phyloP scores from a whole-genome alignment of 331 rosid genomes.

The Quercus tomentella region DNA sequence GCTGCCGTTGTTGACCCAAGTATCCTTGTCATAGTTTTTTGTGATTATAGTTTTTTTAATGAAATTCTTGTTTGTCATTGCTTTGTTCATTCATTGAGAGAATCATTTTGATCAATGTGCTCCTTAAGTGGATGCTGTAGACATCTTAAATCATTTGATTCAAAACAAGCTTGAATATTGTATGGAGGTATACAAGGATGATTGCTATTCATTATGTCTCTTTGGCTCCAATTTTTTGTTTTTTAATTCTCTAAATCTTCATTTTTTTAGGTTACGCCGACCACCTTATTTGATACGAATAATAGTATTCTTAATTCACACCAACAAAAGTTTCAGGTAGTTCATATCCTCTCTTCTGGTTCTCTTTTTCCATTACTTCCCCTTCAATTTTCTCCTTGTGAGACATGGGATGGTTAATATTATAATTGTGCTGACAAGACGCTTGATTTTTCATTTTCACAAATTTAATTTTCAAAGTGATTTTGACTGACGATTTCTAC shows the following conservation, averaged over 20 bases:
- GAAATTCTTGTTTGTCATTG: slow-evolving; percentile 6
- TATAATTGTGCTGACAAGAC: no score
- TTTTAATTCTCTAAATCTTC: not conserved
- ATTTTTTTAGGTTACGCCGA: slow-evolving; percentile 20
- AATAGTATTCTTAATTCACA: slow-evolving; percentile 9
- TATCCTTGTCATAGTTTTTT: slow-evolving; percentile 41
- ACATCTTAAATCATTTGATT: slow-evolving; percentile 58
- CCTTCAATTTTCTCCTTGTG: not conserved
- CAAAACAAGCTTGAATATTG: slow-evolving; percentile 51
- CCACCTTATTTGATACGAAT: slow-evolving; percentile 5
- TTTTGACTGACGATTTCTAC: not conserved
- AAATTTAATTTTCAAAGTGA: not conserved
- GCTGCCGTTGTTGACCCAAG: slow-evolving; percentile 66
- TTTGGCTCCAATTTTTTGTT: not conserved
- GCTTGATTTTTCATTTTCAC: no score
- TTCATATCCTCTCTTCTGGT: not conserved
- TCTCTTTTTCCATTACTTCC: not conserved
- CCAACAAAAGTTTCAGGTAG: slow-evolving; percentile 27
- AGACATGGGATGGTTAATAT: no score
- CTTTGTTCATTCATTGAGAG: slow-evolving; percentile 5
- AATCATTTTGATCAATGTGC: slow-evolving; percentile 10
- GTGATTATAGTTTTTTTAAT: not conserved
- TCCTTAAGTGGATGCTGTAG: slow-evolving; percentile 52
- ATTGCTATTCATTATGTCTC: not conserved
- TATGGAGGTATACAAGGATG: slow-evolving; percentile 54